Evolutionary conservation across 169 alveolate genomes (phyloP), one percentile per base, ranked within the genome.

Genomic region (Theileria sp.): DNA sequence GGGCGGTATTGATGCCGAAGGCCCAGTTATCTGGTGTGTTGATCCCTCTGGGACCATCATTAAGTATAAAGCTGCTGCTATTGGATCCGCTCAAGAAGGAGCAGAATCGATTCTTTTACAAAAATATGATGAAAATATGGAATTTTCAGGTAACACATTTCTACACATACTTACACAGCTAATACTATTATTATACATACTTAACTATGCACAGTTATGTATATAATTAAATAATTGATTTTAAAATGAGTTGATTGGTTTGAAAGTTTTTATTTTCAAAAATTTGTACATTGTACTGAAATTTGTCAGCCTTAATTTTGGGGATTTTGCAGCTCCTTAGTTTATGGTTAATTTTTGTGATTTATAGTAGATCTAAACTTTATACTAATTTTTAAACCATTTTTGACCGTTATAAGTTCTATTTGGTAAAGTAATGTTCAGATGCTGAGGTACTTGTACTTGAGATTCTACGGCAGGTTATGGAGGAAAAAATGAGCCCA

Each of bases 31-130:
- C 9, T 96, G 96, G 96, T 93, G 97, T 81, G 90, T 97, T n/a
- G 99, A 98, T 67, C 99, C 99, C 3, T 94, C 98, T 12, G 99
- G 99, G 36, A 93, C 96, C 8, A 93, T 88, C 88, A 96, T 94
- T 30, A 92, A 94, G 92, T 95, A 80, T 86, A 94, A 93, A 87
- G 99, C 99, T 5, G 97, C 99, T 28, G 99, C 99, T 25, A 92
- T 98, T 0, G 99, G 99, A 10, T 95, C 97, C 68, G 98, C 98
- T 28, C 97, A 94, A 79, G 97, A 93, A 70, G 98, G 97, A 62
- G 99, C 99, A 7, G 98, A 96, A 69, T 77, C 96, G 23, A 93
- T 96, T 81, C 93, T 98, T 67, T 99, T 97, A 80, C 98, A 97
- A 89, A 93, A 98, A 80, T 98, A 95, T 88, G 93, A 91, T 54